phyloP scores from a whole-genome alignment of 129 eudicot species.

The Oenanthe sinensis region DNA sequence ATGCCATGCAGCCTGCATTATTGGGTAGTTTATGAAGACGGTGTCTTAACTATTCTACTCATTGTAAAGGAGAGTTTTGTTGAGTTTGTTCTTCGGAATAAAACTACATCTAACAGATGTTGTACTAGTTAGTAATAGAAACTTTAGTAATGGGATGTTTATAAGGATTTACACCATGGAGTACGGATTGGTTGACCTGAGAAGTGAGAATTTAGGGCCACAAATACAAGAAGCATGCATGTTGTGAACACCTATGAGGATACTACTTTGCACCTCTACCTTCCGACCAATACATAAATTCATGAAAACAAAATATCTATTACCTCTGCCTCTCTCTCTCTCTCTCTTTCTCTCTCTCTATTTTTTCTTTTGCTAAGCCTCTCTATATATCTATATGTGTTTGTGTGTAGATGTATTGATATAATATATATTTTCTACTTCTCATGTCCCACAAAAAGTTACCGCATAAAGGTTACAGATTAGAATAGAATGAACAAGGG shows the following conservation, averaged over 20 bases:
- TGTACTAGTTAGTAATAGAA: not conserved
- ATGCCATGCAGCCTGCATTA: conserved; percentile 8
- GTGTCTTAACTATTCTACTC: not conserved
- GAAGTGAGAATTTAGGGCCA: not conserved
- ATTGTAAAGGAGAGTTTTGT: not conserved
- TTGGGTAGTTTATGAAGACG: not conserved
- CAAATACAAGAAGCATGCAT: not conserved
- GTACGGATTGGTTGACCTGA: conserved; percentile 2
- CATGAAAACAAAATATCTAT: not conserved
- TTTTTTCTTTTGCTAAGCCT: too few species aligned
- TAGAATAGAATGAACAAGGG: not conserved
- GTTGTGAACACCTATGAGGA: conserved; percentile 2
- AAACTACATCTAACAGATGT: not conserved
- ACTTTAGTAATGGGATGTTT: not conserved
- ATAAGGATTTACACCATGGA: not conserved
- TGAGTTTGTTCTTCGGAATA: not conserved
- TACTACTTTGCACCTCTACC: conserved; percentile 9
- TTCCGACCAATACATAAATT: conserved; percentile 7
- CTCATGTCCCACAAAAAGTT: not conserved
- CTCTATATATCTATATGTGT: not conserved
- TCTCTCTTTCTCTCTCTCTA: not conserved
- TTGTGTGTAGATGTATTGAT: not conserved
- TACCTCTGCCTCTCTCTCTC: not conserved
- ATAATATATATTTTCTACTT: not conserved
- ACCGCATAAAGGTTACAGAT: not conserved